Base-by-base conservation (phyloP, 2,329 filamentous ascomycete species). In the Colletotrichum ledebouriae region DNA sequence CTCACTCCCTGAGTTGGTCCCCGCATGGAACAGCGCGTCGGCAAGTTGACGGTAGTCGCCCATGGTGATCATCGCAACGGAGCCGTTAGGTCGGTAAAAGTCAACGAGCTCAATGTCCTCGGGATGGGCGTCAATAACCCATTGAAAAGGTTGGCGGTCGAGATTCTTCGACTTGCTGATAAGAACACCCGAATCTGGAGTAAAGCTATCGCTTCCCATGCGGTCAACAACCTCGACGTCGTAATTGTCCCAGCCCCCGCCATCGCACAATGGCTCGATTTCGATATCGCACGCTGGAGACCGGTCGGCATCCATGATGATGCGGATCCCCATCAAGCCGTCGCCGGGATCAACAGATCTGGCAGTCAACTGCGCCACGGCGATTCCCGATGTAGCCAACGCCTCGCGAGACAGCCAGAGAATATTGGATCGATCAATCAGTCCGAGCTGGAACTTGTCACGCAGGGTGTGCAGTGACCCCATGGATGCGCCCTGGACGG, bases 1-100 rank as follows among this genome's bases (percentile, higher is more conserved):
- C 72, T 84, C 71, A 34, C 83, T 85, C 5, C 84, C 84, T 0
- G 83, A 85, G 17, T 82, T 76, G 0, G 84, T 85, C 11, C 85
- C 85, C 0, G 84, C 84, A 71, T 87, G 84, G 78, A 87, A 87
- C 15, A 87, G 76, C 2, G 85, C 85, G 68, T 87, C 85, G 2
- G 82, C 80, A 0, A 87, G 75, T 71, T 87, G 85, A 6, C 85
- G 78, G 71, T 86, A 87, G 72, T 87, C 85, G 17, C 85, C 85
- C 37, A 86, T 75, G 3, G 82, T 84, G 71, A 84, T 78, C 76
- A 82, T 83, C 10, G 79, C 74, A 1, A 79, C 75, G 0, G 81
- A 82, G 25, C 85, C 84, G 59, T 86, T 82, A 2, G 85, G 84
- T 0, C 80, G 77, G 72, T 80, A 76, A 70, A 85, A 87, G 71